phyloP scores from a whole-genome alignment of 148 eudicot genomes.

The Rhododendron ferrugineum region DNA sequence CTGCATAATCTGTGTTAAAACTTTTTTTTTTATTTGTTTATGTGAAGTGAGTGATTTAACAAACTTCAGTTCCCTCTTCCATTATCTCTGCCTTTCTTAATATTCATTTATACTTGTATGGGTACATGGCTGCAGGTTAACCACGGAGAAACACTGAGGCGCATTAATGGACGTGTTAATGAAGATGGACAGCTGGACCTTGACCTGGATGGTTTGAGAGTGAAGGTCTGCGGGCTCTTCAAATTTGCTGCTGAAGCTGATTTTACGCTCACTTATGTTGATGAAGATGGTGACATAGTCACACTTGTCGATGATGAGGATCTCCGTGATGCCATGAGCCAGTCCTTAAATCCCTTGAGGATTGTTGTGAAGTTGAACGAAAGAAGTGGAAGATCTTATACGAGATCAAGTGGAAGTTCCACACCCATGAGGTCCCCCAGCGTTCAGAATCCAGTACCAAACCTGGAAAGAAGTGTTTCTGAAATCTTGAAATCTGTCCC shows the following conservation, averaged over 20 bases:
- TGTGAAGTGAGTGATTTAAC: not conserved
- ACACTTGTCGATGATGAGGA: constrained; percentile 81
- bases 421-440: constrained; percentile 34
- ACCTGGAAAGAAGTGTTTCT: constrained; percentile 22
- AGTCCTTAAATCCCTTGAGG: constrained; percentile 72
- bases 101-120: not conserved
- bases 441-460: constrained; percentile 22
- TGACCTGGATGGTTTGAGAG: constrained; percentile 47
- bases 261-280: constrained; percentile 58
- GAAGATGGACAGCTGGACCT: constrained; percentile 46
- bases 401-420: constrained; percentile 36
- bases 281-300: constrained; percentile 79
- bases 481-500: constrained; percentile 47
- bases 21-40: not conserved
- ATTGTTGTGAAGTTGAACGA: constrained; percentile 48
- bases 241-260: constrained; percentile 43
- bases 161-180: constrained; percentile 53
- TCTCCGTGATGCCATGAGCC: constrained; percentile 62
- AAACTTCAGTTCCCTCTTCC: not conserved
- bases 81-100: not conserved
- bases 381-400: constrained; percentile 17
- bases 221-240: constrained; percentile 58
- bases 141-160: constrained; percentile 73
- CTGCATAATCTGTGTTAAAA: not conserved
- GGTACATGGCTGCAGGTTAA: constrained; percentile 45